Base-by-base conservation (phyloP, 129 eudicot species). In the Artemisia argyi region DNA sequence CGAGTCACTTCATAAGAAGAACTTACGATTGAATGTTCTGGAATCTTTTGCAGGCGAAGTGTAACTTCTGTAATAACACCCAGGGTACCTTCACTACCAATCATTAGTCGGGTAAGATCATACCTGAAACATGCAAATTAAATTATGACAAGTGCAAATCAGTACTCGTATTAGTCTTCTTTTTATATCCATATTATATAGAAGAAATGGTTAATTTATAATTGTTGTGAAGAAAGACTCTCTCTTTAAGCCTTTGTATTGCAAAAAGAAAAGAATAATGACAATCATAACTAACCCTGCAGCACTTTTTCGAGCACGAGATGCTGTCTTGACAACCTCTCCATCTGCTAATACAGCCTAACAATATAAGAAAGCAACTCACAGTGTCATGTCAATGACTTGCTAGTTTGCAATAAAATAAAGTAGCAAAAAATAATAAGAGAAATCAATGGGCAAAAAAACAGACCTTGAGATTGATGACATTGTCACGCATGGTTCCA, bases 11-110 rank as follows among this genome's bases (percentile, higher is more conserved):
- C 19, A 74, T 39, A 16, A 47, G 28, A 49, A 12, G n/a, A 15
- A 65, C 77, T 49, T 80, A 95, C 99, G 88, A 90, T 94, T 24
- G 99, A 90, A 68, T 81, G 67, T 56, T 88, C 87, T 17, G 99
- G 99, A 72, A 90, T 90, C 66, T 85, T 95, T 63, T 95, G 99
- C 66, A 95, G 86, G 49, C 99, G 97, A 46, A 95, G 72, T 26
- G 99, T 95, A 65, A 95, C 82, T 83, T 95, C 99, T 24, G 99
- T 86, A 76, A 95, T 90, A 68, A 95, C 94, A 71, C 99, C 99
- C 81, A 95, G 61, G 10, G 99, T 95, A 67, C 99, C 99, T 95
- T 95, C 99, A 76, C 99, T 95, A 63, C 99, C 99, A 76, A 95
- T 95, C 87, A 95, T 69, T 66, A 95, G 73, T 13, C 99, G 86